Conservation (phyloP, 257 asterid species). For the Schizonepeta tenuifolia region DNA sequence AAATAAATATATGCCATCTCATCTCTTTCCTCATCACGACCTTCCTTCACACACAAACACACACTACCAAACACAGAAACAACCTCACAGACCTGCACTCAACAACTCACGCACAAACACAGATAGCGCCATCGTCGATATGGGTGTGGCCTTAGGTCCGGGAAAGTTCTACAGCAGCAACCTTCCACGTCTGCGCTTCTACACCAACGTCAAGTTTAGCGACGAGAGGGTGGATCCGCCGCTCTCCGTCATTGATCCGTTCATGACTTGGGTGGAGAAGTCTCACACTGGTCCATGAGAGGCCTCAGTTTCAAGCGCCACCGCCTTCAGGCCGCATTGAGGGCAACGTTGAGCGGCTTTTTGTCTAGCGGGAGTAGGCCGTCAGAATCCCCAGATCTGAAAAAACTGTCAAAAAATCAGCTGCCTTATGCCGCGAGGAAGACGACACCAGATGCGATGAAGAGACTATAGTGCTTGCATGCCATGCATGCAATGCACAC, state of each 20-base stretch:
- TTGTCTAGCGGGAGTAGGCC: conserved; percentile 53
- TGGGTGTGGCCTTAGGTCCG: conserved; percentile 82
- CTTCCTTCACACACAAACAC: background rate
- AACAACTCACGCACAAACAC: background rate
- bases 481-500: no score
- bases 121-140: conserved; percentile 23
- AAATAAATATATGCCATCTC: no score
- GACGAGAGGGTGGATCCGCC: no score
- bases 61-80: background rate
- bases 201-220: conserved; percentile 61
- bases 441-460: background rate
- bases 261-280: no score
- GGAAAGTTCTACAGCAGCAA: conserved; percentile 92
- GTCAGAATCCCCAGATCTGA: conserved; percentile 29
- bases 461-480: no score
- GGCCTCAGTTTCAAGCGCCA: no score
- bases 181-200: conserved; percentile 82
- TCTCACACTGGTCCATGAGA: no score
- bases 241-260: no score
- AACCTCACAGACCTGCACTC: background rate
- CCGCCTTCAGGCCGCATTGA: conserved; percentile 96
- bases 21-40: no score
- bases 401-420: conserved; percentile 21
- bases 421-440: background rate
- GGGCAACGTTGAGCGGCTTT: conserved; percentile 70